phyloP scores from a whole-genome alignment of 805 yeast genomes.

The Wickerhamiella parazyma region DNA sequence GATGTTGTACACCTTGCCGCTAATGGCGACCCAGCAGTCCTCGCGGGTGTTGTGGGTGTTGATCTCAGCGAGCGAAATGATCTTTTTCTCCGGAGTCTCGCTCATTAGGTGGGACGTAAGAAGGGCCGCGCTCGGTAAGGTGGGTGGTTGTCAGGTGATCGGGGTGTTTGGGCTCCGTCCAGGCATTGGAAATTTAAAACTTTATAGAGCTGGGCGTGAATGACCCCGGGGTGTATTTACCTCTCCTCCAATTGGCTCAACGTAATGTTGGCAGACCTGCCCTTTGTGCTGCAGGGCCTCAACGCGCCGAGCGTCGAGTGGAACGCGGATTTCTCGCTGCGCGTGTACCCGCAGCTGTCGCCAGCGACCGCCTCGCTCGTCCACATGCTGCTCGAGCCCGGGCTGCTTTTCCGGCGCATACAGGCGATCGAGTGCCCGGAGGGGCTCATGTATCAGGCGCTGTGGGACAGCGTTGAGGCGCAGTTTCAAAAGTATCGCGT shows the following conservation, averaged over 20 bases:
- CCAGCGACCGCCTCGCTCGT: constrained; percentile 30
- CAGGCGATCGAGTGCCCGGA: constrained; percentile 25
- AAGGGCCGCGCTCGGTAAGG: too few relatives aligned
- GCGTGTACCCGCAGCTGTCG: neutral
- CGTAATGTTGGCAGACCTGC: constrained; percentile 5
- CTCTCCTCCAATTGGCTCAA: neutral
- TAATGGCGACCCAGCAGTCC: constrained; percentile 60
- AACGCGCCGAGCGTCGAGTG: constrained; percentile 4
- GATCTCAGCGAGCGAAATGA: constrained; percentile 32
- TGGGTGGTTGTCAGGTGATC: neutral
- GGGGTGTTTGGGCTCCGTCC: neutral
- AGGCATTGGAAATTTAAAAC: neutral
- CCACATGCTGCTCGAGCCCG: constrained; percentile 53
- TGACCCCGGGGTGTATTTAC: too few relatives aligned
- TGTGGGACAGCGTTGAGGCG: constrained; percentile 34
- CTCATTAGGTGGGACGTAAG: constrained; percentile 3
- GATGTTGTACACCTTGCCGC: constrained; percentile 55
- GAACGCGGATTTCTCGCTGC: neutral
- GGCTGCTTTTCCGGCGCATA: constrained; percentile 45
- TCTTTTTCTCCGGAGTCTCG: constrained; percentile 16
- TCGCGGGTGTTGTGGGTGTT: constrained; percentile 33
- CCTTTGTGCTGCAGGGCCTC: constrained; percentile 9
- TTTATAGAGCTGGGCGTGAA: too few relatives aligned
- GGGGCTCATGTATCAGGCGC: constrained; percentile 48
- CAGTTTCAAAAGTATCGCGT: constrained; percentile 33